Base-by-base conservation (phyloP, 2,329 filamentous ascomycete species). In the Colletotrichum sp. region DNA sequence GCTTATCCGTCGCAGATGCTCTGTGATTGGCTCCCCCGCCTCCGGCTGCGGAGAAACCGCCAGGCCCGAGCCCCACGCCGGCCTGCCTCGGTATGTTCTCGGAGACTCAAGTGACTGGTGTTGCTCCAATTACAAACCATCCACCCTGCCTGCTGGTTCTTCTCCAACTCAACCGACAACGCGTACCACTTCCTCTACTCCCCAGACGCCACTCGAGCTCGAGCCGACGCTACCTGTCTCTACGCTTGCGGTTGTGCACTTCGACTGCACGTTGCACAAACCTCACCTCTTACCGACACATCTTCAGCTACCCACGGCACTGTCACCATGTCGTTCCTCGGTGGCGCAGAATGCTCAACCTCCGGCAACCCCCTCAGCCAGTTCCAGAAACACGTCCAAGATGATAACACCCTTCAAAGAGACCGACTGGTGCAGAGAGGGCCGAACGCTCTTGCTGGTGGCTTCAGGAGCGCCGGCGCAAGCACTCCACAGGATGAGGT, bases 311-410 rank as follows among this genome's bases (percentile, higher is more conserved):
- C 30, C 22, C 28, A 65, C 64, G 62, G 62, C 52, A 36, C 69
- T 76, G 75, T 70, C 80, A 88, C 77, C 79, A 98, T 99, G 96
- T 98, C 96, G 71, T 98, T 99, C 85, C 91, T 98, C 81, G 95
- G 95, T 86, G 96, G 96, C 80, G 94, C 96, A 80, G 97, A 98
- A 88, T 99, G 97, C 90, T 98, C 96, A 72, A 97, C 97, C 77
- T 96, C 95, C 78, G 95, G 94, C 82, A 99, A 99, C 86, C 97
- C 97, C 74, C 93, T 99, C 81, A 96, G 95, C 83, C 97, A 98
- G 89, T 98, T 99, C 85, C 95, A 96, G 78, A 99, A 99, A 86
- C 96, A 98, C 85, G 95, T 97, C 73, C 95, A 97, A 83, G 95
- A 98, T 90, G 97, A 99, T 88, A 98, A 96, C 87, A 97, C 95